Evolutionary conservation across 164 flowering plant genomes (phyloP), one percentile per base, ranked within the genome.

Genomic region (Nelumbo lutea): DNA sequence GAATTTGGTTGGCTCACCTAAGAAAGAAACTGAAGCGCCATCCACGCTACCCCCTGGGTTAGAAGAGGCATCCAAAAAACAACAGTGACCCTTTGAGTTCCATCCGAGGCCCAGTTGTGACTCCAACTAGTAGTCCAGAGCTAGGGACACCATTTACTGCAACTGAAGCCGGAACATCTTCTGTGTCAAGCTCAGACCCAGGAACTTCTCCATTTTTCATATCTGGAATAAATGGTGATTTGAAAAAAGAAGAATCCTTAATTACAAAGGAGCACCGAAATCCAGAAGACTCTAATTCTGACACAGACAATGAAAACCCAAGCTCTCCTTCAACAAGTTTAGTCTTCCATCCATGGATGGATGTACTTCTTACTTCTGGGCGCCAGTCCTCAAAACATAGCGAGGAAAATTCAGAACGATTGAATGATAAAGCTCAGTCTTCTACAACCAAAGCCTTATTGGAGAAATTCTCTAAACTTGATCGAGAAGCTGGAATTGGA

Each of bases 121-220:
- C 89, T 59, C 98, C 98, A 41, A 81, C 78, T 13, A 85, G 96
- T 76, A 93, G 96, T 78, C 97, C 96, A 41, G 98, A 88, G n/a
- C 84, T 81, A 6, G 90, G 79, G 65, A 82, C 91, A 6, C 79
- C 87, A 53, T 77, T 87, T 55, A 83, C 91, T 59, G 64, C 80
- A 60, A 91, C 97, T 46, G 90, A 88, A 74, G 79, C 70, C 43
- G 89, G 82, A 60, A 80, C 86, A 11, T 86, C 89, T 62, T 85
- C 87, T 38, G 79, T 82, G 10, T 85, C 89, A 44, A 81, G 86
- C 70, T 83, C 86, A 27, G 86, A 84, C 68, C 85, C 81, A 1
- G 84, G 87, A 71, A 79, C 86, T 9, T 86, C 87, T 9, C 86
- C 89, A 0, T 81, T 80, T 65, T 81, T 78, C 43, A 47, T 77